Base-by-base conservation (phyloP, 306 rosid species). In the Corylus avellana region DNA sequence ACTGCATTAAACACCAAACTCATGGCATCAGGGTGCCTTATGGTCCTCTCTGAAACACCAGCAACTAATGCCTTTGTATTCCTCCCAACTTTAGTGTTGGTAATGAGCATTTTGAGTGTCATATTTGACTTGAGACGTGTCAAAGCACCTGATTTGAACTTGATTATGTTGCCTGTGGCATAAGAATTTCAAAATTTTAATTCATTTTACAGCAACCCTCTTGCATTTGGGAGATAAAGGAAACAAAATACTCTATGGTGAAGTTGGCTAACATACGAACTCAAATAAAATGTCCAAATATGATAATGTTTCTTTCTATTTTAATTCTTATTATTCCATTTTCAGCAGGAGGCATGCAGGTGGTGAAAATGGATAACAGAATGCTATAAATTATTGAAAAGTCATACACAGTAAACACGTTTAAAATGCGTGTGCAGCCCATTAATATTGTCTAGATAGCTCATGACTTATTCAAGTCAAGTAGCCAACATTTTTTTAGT, bases 41-140 rank as follows among this genome's bases (percentile, higher is more conserved):
- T 67, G 82, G 85, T 75, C 79, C 99, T 88, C 85, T 93, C 99
- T 13, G 96, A 86, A 82, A 95, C 98, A 71, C 99, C 94, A 50
- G 98, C 94, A 72, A 95, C 99, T 81, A 95, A 85, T 55, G 99
- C 96, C 85, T 93, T 95, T 59, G 99, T 95, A 88, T 95, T 95
- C 81, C 98, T 89, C 71, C 97, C 98, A 7, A 95, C 96, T 67
- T 91, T 91, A 55, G 98, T 95, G 89, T 95, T 89, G 39, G 99
- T 93, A n/a, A 95, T 88, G 20, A 95, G 98, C 99, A 95, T 95
- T 90, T 88, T 93, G 49, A 95, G 83, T n/a, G 92, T 79, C 78
- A 85, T 42, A 53, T 80, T 90, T 22, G 93, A 57, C 87, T 89
- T 90, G 67, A 93, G 77, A 51, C 68, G 92, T 1, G 88, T 86